A percentile compares a stretch with the other conserved stretches of the same genome.
Evolutionary conservation across 1,284 basidiomycete genomes (phyloP).

Genomic region (Rhodotorula glutinis): DNA sequence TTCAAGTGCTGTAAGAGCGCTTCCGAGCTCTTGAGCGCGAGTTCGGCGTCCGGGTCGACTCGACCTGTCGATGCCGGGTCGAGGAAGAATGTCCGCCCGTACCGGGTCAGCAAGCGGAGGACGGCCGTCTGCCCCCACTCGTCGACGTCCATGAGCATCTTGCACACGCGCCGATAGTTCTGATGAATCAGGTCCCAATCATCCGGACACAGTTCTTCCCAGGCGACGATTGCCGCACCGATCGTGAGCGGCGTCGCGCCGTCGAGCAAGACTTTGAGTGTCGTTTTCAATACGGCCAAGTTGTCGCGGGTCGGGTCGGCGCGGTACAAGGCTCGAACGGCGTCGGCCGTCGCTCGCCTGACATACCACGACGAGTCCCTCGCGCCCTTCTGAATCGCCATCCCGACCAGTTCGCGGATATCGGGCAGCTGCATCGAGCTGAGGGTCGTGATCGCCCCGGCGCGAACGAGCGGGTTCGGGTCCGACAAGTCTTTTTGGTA

Average conservation of each 20-base stretch:
- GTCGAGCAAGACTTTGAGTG: constrained; percentile 69
- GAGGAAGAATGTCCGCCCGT: constrained; percentile 78
- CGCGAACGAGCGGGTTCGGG: constrained; percentile 71
- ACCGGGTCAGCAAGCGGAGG: constrained; percentile 73
- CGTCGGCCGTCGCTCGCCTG: constrained; percentile 40
- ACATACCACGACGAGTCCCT: constrained; percentile 45
- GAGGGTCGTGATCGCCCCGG: constrained; percentile 44
- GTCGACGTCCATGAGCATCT: constrained; percentile 80
- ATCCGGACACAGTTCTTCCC: constrained; percentile 75
- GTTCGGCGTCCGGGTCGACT: constrained; percentile 63
- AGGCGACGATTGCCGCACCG: constrained; percentile 80
- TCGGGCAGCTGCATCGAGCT: constrained; percentile 41
- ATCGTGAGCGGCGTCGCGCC: constrained; percentile 85
- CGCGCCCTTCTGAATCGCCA: constrained; percentile 38
- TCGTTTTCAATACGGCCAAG: constrained; percentile 59
- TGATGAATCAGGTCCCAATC: constrained; percentile 77
- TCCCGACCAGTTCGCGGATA: constrained; percentile 44
- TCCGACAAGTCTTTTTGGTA: constrained; percentile 97
- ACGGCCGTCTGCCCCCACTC: constrained; percentile 92
- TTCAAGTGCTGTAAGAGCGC: constrained; percentile 80
- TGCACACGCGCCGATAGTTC: constrained; percentile 81
- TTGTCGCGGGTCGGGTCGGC: constrained; percentile 24
- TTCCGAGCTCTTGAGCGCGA: constrained; percentile 69
- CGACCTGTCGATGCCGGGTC: constrained; percentile 60
- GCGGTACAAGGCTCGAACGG: constrained; percentile 28